A percentile compares a stretch with the other conserved stretches of the same genome.
Conservation (phyloP, 306 rosid genomes). For the Echinosophora koreensis region DNA sequence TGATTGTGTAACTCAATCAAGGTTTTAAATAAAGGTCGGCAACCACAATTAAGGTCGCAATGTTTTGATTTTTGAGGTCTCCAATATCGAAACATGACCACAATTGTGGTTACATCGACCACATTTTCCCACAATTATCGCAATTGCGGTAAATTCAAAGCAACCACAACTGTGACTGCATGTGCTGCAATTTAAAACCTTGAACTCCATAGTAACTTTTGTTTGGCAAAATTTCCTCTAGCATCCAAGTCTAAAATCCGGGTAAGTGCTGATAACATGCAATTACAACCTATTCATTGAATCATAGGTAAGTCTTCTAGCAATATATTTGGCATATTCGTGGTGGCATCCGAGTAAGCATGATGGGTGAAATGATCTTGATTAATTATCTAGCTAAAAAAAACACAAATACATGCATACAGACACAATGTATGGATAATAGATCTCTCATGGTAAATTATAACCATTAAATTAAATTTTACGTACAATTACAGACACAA, state of each 20-base stretch:
- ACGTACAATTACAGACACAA: background rate
- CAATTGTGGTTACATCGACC: too few species aligned
- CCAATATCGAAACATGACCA: too few species aligned
- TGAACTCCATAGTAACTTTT: background rate
- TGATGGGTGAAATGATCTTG: background rate
- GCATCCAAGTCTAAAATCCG: background rate
- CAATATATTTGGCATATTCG: background rate
- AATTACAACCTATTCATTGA: background rate
- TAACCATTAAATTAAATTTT: background rate
- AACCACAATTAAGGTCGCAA: too few species aligned
- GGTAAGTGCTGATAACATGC: too few species aligned
- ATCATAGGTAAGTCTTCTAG: slow-evolving; percentile 2
- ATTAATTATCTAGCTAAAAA: background rate
- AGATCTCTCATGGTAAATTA: background rate
- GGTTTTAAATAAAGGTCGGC: background rate
- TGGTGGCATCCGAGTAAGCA: background rate
- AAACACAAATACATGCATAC: background rate
- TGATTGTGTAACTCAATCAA: too few species aligned
- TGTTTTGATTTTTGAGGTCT: too few species aligned
- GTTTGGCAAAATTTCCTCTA: background rate
- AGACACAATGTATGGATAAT: background rate
- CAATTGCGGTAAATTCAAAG: too few species aligned
- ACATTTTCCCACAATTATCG: too few species aligned
- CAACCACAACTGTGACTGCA: too few species aligned
- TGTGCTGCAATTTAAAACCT: too few species aligned